These are phyloP conservation scores for Graphilbum fragrans DNA, from an alignment of 2,329 filamentous ascomycete species.

Conservation along the genomic window DNA sequence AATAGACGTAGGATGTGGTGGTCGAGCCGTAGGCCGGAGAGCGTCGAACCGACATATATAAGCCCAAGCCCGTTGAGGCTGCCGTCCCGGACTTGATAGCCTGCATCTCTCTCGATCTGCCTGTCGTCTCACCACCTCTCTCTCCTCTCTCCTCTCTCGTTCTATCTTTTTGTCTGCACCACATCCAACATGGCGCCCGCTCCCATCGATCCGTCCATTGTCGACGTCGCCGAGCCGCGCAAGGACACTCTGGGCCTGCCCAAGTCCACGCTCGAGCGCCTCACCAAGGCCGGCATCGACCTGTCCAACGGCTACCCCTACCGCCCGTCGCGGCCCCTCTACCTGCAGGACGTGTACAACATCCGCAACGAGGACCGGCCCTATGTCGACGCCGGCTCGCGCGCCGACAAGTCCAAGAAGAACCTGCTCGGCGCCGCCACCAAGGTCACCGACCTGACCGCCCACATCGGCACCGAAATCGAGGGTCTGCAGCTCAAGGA, in stretches of 20 bases:
- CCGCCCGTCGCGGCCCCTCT: constrained; percentile 53
- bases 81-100: too few relatives aligned
- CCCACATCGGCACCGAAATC: constrained; percentile 52
- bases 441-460: constrained; percentile 49
- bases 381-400: constrained; percentile 47
- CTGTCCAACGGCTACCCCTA: constrained; percentile 61
- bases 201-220: constrained; percentile 49
- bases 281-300: constrained; percentile 58
- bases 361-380: constrained; percentile 45
- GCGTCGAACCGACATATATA: too few relatives aligned
- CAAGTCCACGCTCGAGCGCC: constrained; percentile 37
- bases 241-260: constrained; percentile 57
- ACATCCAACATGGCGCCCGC: constrained; percentile 32
- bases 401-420: constrained; percentile 54
- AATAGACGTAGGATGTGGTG: too few relatives aligned
- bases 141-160: background rate
- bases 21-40: too few relatives aligned
- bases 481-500: constrained; percentile 52
- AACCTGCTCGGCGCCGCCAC: constrained; percentile 47
- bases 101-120: too few relatives aligned
- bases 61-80: too few relatives aligned
- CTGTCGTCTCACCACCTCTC: background rate
- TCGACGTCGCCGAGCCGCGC: constrained; percentile 47
- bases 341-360: constrained; percentile 55
- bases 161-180: background rate